Percentiles rank a stretch among this genome's conserved stretches.
Evolutionary conservation across 495 filamentous ascomycete genomes (phyloP).

Genomic region (Daldinia concentrica): DNA sequence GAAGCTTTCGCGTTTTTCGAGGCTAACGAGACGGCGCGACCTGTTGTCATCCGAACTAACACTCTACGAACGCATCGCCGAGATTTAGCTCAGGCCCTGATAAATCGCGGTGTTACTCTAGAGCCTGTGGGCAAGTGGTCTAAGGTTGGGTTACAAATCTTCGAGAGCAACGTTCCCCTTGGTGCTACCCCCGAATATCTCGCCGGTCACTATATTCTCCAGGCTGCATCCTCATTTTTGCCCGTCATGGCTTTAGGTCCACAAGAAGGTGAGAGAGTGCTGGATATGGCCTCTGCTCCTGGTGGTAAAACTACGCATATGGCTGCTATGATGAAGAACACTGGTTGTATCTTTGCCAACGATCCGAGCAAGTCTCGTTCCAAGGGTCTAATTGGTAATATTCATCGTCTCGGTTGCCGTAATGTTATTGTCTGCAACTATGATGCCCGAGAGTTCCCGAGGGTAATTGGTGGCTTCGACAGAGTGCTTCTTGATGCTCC

Average conservation of each 20-base stretch:
- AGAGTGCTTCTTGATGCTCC: slow-evolving; percentile 50
- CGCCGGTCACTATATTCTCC: slow-evolving; percentile 96
- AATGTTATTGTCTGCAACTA: slow-evolving; percentile 96
- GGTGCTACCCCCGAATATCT: slow-evolving; percentile 98
- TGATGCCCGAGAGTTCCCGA: slow-evolving; percentile 90
- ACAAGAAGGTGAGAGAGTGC: slow-evolving; percentile 88
- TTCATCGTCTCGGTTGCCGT: slow-evolving; percentile 91
- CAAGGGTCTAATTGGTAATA: slow-evolving; percentile 97
- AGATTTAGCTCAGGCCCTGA: slow-evolving; percentile 90
- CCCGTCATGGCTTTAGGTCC: slow-evolving; percentile 97
- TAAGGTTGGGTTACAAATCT: slow-evolving; percentile 95
- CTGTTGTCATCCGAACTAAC: slow-evolving; percentile 85
- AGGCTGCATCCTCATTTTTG: slow-evolving; percentile 95
- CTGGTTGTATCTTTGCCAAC: slow-evolving; percentile 94
- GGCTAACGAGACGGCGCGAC: slow-evolving; percentile 92
- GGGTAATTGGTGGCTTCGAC: slow-evolving; percentile 94
- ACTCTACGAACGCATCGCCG: slow-evolving; percentile 91
- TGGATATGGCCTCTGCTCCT: slow-evolving; percentile 92
- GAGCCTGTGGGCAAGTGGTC: slow-evolving; percentile 99
- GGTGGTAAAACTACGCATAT: slow-evolving; percentile 98
- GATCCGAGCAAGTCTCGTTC: slow-evolving; percentile 92
- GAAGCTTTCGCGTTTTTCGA: slow-evolving; percentile 99
- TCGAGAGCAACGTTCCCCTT: slow-evolving; percentile 92
- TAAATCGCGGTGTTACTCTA: slow-evolving; percentile 95
- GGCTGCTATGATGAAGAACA: slow-evolving; percentile 97